Percentiles rank a stretch among this genome's conserved stretches.
These are phyloP conservation scores for Xylaria sp. DNA, from an alignment of 2,329 filamentous ascomycete genomes.

Conservation along the genomic window DNA sequence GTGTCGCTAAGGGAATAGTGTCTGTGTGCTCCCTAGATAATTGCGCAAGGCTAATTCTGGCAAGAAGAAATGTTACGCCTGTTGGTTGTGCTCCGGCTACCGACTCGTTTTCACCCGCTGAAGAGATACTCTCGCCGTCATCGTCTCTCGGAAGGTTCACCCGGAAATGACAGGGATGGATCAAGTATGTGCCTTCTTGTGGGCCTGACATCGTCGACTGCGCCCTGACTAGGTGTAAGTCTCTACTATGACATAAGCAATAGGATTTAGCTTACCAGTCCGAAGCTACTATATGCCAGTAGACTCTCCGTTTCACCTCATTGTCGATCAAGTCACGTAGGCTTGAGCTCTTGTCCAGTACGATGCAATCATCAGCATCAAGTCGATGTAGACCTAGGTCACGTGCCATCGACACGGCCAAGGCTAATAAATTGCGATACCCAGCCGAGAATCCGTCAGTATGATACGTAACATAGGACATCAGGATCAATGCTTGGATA, in stretches of 20 bases:
- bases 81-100: conserved; percentile 25
- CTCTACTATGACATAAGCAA: neutral
- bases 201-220: conserved; percentile 42
- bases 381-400: conserved; percentile 40
- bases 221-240: conserved; percentile 31
- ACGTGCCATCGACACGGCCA: conserved; percentile 36
- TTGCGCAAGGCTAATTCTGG: conserved; percentile 36
- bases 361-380: conserved; percentile 29
- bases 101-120: neutral
- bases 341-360: neutral
- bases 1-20: conserved; percentile 35
- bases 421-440: conserved; percentile 35
- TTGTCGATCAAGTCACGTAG: conserved; percentile 27
- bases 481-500: conserved; percentile 40
- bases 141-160: conserved; percentile 35
- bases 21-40: conserved; percentile 39
- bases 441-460: conserved; percentile 40
- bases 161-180: conserved; percentile 39
- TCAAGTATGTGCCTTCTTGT: conserved; percentile 41
- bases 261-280: conserved; percentile 32
- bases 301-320: conserved; percentile 39
- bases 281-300: conserved; percentile 37
- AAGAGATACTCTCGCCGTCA: conserved; percentile 25
- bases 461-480: conserved; percentile 40
- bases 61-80: conserved; percentile 39